A percentile compares a stretch with the other conserved stretches of the same genome.
These are phyloP conservation scores for Rhizopus sp. DNA, from an alignment of 371 early-diverging fungal species.

Conservation along the genomic window DNA sequence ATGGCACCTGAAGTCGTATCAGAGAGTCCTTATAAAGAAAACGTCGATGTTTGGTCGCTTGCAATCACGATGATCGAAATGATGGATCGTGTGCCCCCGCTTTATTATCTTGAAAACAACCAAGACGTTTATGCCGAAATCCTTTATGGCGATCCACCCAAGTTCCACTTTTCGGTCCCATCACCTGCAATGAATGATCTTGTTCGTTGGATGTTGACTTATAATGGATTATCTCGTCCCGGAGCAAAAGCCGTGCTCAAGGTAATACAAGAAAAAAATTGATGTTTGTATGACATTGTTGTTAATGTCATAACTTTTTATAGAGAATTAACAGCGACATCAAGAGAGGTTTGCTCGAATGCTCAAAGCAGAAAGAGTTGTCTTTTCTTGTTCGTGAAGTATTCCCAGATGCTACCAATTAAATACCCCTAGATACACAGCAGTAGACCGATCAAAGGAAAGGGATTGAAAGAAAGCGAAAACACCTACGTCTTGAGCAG, in stretches of 20 bases:
- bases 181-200: conserved; percentile 36
- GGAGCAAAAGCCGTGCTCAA: conserved; percentile 39
- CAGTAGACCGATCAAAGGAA: background rate
- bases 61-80: conserved; percentile 56
- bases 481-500: too few species aligned
- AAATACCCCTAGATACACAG: background rate
- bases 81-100: conserved; percentile 59
- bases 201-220: conserved; percentile 45
- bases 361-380: conserved; percentile 43
- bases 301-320: background rate
- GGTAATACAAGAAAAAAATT: conserved; percentile 18
- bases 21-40: conserved; percentile 44
- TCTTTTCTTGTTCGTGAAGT: conserved; percentile 46
- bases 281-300: background rate
- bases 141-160: conserved; percentile 44
- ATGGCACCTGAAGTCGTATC: conserved; percentile 57
- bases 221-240: conserved; percentile 39
- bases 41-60: conserved; percentile 54
- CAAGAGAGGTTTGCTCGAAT: conserved; percentile 29
- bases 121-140: conserved; percentile 50
- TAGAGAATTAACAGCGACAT: conserved; percentile 37
- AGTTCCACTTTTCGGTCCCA: conserved; percentile 46
- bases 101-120: conserved; percentile 47
- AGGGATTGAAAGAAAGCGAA: too few species aligned
- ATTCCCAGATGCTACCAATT: conserved; percentile 33